phyloP scores from a whole-genome alignment of 352 stramenopile species.

The Pythium coloratum region DNA sequence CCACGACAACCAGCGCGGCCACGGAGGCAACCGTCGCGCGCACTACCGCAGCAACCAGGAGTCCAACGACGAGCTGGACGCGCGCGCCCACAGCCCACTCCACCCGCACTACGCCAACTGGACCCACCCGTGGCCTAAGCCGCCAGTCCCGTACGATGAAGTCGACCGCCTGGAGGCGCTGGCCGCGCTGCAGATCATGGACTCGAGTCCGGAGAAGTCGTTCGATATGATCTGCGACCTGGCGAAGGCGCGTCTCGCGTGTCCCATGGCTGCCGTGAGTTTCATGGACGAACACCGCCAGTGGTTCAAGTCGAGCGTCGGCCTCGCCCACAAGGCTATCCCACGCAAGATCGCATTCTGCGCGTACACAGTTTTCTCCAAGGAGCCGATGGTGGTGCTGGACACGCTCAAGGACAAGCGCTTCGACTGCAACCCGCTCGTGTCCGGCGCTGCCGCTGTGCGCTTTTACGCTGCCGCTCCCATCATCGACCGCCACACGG shows the following conservation, averaged over 20 bases:
- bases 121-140: conserved; percentile 72
- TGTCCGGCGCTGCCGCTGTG: conserved; percentile 85
- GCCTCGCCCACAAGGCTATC: conserved; percentile 74
- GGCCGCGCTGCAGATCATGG: conserved; percentile 53
- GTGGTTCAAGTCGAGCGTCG: conserved; percentile 78
- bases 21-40: conserved; percentile 11
- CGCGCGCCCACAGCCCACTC: conserved; percentile 23
- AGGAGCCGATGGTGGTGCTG: conserved; percentile 76
- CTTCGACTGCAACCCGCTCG: conserved; percentile 89
- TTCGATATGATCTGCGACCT: conserved; percentile 84
- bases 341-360: conserved; percentile 82
- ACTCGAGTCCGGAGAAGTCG: conserved; percentile 54
- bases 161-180: conserved; percentile 49
- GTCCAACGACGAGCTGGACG: conserved; percentile 28
- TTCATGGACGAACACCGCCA: conserved; percentile 77
- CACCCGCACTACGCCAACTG: conserved; percentile 35
- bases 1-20: conserved; percentile 30
- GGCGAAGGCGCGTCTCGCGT: conserved; percentile 60
- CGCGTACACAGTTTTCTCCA: conserved; percentile 56
- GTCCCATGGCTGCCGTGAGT: conserved; percentile 77
- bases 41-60: conserved; percentile 29
- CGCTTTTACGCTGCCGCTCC: conserved; percentile 93
- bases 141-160: conserved; percentile 59
- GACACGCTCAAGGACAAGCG: conserved; percentile 88
- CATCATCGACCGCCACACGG: conserved; percentile 59